Evolutionary conservation across 257 asterid genomes (phyloP).

Genomic region (Nicotiana paniculata): DNA sequence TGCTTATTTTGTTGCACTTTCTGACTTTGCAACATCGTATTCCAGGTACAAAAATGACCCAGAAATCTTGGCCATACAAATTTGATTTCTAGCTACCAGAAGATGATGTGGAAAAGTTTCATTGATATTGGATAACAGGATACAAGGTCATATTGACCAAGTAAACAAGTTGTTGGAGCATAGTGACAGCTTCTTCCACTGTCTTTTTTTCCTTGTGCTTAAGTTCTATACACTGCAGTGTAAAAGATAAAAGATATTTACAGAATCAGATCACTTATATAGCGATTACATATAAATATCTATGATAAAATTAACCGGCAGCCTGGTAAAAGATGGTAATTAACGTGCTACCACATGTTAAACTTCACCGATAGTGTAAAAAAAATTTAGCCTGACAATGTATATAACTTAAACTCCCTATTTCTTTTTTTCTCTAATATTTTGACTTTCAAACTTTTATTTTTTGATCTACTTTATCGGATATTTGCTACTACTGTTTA

Average conservation of each 20-base stretch:
- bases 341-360: background rate
- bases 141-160: conserved; percentile 93
- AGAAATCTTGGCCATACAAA: conserved; percentile 94
- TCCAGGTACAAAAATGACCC: conserved; percentile 86
- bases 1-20: background rate
- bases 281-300: background rate
- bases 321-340: background rate
- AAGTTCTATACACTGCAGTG: background rate
- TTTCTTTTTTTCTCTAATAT: background rate
- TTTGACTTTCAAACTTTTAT: background rate
- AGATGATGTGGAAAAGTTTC: conserved; percentile 85
- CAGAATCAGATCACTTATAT: background rate
- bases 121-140: conserved; percentile 79
- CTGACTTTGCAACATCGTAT: background rate
- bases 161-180: conserved; percentile 80
- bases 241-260: background rate
- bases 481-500: background rate
- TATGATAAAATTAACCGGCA: background rate
- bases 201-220: background rate
- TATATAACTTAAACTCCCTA: background rate
- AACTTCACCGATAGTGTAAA: background rate
- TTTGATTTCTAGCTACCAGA: conserved; percentile 90
- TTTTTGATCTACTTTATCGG: background rate
- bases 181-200: conserved; percentile 64
- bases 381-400: background rate